Evolutionary conservation across 345 rosid species (phyloP).

Genomic region (Theobroma cacao): DNA sequence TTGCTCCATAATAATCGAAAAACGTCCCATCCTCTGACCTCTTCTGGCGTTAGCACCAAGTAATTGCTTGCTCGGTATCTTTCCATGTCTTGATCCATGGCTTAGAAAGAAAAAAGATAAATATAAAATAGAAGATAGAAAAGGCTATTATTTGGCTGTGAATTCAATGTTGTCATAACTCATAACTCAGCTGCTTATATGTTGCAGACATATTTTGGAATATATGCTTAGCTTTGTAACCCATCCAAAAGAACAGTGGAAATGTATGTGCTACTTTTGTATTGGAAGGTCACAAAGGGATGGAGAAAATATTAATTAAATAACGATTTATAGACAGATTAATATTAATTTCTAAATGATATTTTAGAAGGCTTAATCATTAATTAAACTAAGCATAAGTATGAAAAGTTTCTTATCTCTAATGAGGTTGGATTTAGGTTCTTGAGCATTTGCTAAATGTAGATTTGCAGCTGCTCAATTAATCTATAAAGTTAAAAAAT

Average conservation of each 20-base stretch:
- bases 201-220: not conserved
- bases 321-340: not conserved
- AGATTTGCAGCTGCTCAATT: not conserved
- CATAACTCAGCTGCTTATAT: not conserved
- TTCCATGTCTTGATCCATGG: not conserved
- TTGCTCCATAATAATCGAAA: not conserved
- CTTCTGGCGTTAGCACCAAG: not conserved
- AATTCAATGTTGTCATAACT: not conserved
- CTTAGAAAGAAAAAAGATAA: not conserved
- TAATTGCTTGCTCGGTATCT: not conserved
- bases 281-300: not conserved
- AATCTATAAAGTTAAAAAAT: no score
- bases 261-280: not conserved
- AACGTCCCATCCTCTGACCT: not conserved
- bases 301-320: no score
- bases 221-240: conserved; percentile 1
- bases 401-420: no score
- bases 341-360: no score
- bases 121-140: no score
- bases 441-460: not conserved
- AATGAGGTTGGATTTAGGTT: not conserved
- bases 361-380: no score
- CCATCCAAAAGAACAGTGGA: not conserved
- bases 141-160: not conserved
- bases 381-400: no score